Percentiles rank a stretch among this genome's conserved stretches.
Conservation (phyloP, 1,284 basidiomycete species). For the Trametes versicolor region DNA sequence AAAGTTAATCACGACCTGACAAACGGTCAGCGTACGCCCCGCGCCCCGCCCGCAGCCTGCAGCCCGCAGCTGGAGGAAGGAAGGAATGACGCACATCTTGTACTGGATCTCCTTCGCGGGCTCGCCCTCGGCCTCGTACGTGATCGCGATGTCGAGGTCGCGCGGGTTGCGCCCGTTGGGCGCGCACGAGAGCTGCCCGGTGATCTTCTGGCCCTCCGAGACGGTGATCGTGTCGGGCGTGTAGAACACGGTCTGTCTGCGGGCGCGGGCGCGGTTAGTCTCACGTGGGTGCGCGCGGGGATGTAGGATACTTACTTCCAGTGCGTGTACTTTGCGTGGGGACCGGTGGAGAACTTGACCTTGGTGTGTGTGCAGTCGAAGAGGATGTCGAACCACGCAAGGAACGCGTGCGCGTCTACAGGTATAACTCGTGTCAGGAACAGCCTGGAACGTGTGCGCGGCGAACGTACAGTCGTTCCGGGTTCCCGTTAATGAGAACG, state of each 20-base stretch:
- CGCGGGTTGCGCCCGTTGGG: conserved; percentile 93
- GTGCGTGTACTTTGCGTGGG: conserved; percentile 96
- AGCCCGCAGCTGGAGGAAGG: conserved; percentile 33
- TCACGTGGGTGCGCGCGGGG: neutral
- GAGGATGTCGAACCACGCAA: conserved; percentile 98
- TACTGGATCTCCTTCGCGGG: conserved; percentile 62
- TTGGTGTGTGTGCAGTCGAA: conserved; percentile 98
- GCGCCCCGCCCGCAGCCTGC: conserved; percentile 3
- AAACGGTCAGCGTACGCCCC: conserved; percentile 67
- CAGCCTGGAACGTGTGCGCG: conserved; percentile 7
- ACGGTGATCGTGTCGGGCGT: conserved; percentile 81
- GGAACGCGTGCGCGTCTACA: conserved; percentile 96
- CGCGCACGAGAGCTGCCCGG: conserved; percentile 77
- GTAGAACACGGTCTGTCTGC: conserved; percentile 96
- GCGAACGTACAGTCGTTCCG: conserved; percentile 88
- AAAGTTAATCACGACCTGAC: conserved; percentile 69
- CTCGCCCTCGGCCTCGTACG: conserved; percentile 64
- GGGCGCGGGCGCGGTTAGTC: conserved; percentile 5
- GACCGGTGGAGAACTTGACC: conserved; percentile 94
- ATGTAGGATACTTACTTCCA: conserved; percentile 81
- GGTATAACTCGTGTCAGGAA: conserved; percentile 15
- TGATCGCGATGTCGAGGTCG: conserved; percentile 89
- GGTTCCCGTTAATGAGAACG: conserved; percentile 86
- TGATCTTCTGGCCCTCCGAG: conserved; percentile 75
- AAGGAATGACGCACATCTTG: conserved; percentile 77